Conservation (phyloP, 2,329 filamentous ascomycete species). For the Xylariomycetidae sp. region DNA sequence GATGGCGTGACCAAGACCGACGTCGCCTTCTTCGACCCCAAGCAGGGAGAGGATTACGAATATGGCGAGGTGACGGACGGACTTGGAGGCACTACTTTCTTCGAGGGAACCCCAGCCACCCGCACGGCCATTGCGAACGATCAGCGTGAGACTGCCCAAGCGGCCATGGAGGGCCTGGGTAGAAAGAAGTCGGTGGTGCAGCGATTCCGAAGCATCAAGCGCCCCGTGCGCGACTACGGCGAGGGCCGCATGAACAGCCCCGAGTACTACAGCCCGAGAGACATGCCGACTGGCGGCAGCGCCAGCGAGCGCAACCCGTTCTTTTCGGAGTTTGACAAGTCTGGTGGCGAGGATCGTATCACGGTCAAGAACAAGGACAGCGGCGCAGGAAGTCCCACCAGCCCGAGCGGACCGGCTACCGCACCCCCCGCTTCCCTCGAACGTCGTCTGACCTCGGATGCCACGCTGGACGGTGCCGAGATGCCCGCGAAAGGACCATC, state of each 20-base stretch:
- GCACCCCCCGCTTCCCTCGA: slow-evolving; percentile 45
- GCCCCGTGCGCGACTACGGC: slow-evolving; percentile 54
- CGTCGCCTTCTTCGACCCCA: slow-evolving; percentile 60
- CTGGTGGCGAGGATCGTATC: slow-evolving; percentile 47
- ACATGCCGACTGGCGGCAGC: slow-evolving; percentile 28
- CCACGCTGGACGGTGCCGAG: slow-evolving; percentile 31
- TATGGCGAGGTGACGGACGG: slow-evolving; percentile 81
- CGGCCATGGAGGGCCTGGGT: slow-evolving; percentile 55
- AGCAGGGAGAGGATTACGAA: slow-evolving; percentile 60
- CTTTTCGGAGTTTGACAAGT: slow-evolving; percentile 68
- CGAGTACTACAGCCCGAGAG: slow-evolving; percentile 38
- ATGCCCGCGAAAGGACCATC: slow-evolving; percentile 35
- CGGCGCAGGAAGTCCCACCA: slow-evolving; percentile 32
- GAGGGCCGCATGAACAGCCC: slow-evolving; percentile 54
- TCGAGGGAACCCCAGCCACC: slow-evolving; percentile 88
- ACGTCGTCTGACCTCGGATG: slow-evolving; percentile 59
- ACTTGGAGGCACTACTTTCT: slow-evolving; percentile 87
- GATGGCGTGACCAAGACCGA: slow-evolving; percentile 32
- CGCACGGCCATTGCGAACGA: slow-evolving; percentile 70
- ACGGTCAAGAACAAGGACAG: slow-evolving; percentile 35
- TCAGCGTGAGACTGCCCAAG: slow-evolving; percentile 62
- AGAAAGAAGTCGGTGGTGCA: slow-evolving; percentile 95
- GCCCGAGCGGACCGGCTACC: slow-evolving; percentile 44
- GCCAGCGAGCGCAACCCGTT: slow-evolving; percentile 65
- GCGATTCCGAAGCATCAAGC: slow-evolving; percentile 76